Evolutionary conservation across 2,329 filamentous ascomycete genomes (phyloP), one percentile per base, ranked within the genome.

Genomic region (Ilyonectria sp.): DNA sequence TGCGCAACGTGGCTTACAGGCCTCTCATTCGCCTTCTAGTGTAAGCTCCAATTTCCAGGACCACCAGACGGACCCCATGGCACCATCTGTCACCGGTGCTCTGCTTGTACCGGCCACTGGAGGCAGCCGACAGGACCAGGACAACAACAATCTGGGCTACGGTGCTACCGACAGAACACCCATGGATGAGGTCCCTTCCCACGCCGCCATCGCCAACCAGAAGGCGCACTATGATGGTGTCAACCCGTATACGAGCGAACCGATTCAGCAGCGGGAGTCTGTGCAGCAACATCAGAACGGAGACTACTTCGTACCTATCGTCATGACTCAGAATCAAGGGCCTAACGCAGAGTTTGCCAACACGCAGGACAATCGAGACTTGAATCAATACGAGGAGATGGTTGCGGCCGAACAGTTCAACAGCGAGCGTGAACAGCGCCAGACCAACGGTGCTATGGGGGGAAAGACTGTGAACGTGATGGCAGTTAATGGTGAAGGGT

Each of bases 1-100:
- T 81, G 85, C 87, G 69, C 84, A 90, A 79, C 91, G 93, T 85
- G 91, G 93, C 86, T 91, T 94, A 90, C 92, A 94, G 83, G 91
- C 89, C 79, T 90, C 92, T 79, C 86, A 91, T 79, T 94, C 93
- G 78, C 92, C 93, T 68, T 93, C 93, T 86, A 97, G 93, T 86
- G 90, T 91, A 81, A 94, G 91, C 81, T 95, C 93, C 74, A 90
- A 87, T 71, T 83, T 82, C 74, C 79, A 82, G 71, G 79, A 82
- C 67, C 71, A 78, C 55, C 70, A 71, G 37, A 74, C 80, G 73
- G 90, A 91, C 76, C 85, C 86, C 78, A 88, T 90, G 77, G 80
- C 89, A 75, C 85, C 88, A 72, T 89, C 88, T 62, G 87, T 88
- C 55, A 86, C 90, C 31, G 86, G 85, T 50, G 86, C 85, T 47